These are phyloP conservation scores for Telfairia occidentalis DNA, from an alignment of 331 rosid species.

Conservation along the genomic window DNA sequence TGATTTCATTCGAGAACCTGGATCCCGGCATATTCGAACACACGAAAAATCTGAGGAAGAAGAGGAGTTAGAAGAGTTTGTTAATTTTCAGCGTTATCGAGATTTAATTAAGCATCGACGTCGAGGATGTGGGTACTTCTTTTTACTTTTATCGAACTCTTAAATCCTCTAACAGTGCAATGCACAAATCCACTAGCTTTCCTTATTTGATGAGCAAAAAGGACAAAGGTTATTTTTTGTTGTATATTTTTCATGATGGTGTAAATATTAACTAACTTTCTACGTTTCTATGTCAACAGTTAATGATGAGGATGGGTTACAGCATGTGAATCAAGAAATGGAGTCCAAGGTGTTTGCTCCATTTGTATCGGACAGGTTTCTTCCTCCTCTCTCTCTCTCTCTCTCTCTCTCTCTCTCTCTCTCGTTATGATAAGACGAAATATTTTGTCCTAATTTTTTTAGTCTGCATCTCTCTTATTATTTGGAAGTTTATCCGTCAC, in stretches of 20 bases:
- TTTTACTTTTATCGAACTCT: constrained; percentile 34
- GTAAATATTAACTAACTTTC: constrained; percentile 23
- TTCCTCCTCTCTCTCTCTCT: constrained; percentile 9
- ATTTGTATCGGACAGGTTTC: constrained; percentile 59
- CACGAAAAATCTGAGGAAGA: constrained; percentile 85
- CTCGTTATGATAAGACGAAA: neutral
- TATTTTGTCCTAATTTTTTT: neutral
- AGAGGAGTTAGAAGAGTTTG: constrained; percentile 99
- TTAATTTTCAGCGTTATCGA: constrained; percentile 99
- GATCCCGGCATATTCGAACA: constrained; percentile 37
- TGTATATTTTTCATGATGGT: constrained; percentile 5
- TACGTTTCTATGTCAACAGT: constrained; percentile 49
- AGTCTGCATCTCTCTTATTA: neutral
- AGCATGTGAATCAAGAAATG: constrained; percentile 83
- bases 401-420: neutral
- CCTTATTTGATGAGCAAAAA: neutral
- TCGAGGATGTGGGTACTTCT: constrained; percentile 99
- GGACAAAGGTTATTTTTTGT: neutral
- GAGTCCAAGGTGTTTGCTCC: constrained; percentile 73
- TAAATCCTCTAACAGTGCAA: constrained; percentile 27
- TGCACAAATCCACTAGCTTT: constrained; percentile 13
- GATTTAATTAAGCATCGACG: constrained; percentile 99
- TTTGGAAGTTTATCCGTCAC: neutral
- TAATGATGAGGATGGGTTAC: constrained; percentile 85
- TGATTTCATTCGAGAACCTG: constrained; percentile 79